A percentile compares a stretch with the other conserved stretches of the same genome.
These are phyloP conservation scores for Thelonectria rubi DNA, from an alignment of 2,329 filamentous ascomycete genomes.

Conservation along the genomic window DNA sequence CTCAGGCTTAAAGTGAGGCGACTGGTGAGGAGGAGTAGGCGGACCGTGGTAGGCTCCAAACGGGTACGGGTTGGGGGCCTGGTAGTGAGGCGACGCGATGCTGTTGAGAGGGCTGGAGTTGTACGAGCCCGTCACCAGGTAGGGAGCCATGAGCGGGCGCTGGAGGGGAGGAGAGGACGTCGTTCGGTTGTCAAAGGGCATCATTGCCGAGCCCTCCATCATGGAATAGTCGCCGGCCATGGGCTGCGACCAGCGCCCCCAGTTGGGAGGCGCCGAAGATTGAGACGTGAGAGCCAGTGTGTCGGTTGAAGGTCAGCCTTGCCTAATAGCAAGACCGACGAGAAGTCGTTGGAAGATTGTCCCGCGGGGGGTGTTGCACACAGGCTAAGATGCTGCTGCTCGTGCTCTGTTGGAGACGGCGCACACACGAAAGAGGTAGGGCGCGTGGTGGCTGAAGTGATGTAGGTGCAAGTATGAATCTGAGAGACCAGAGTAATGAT, in stretches of 20 bases:
- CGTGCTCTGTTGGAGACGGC: conserved; percentile 12
- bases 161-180: conserved; percentile 51
- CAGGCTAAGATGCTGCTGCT: conserved; percentile 19
- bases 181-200: conserved; percentile 60
- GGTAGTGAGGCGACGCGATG: conserved; percentile 55
- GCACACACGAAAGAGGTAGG: not conserved
- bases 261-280: conserved; percentile 56
- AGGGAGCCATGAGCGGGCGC: conserved; percentile 56
- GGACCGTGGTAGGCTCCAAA: conserved; percentile 55
- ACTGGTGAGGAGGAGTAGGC: conserved; percentile 46
- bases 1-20: conserved; percentile 47
- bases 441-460: conserved; percentile 12
- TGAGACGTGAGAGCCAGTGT: conserved; percentile 60
- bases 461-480: conserved; percentile 21
- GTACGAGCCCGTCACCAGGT: conserved; percentile 57
- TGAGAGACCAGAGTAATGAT: conserved; percentile 21
- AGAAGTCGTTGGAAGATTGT: conserved; percentile 12
- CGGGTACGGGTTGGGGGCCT: conserved; percentile 53
- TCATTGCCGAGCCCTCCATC: conserved; percentile 57
- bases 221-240: conserved; percentile 58
- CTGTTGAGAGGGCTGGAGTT: conserved; percentile 53
- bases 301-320: conserved; percentile 36
- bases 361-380: conserved; percentile 11
- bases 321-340: conserved; percentile 39
- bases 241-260: conserved; percentile 65